Percentiles rank a stretch among this genome's conserved stretches.
Evolutionary conservation across 208 protist species (phyloP).

Genomic region (Naegleria gruberi): DNA sequence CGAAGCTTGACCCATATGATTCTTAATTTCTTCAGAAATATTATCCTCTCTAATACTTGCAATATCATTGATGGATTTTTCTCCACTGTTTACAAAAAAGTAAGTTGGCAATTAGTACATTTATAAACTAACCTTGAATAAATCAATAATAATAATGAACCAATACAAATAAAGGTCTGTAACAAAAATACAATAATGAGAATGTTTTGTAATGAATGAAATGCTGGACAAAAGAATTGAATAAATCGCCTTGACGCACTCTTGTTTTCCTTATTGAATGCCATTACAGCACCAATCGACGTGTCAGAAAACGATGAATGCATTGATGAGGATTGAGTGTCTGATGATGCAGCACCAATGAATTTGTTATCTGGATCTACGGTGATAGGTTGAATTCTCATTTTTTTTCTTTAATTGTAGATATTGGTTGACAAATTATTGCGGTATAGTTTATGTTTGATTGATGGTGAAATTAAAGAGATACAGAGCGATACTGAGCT

Average conservation of each 20-base stretch:
- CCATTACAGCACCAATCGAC: too few species aligned
- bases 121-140: background rate
- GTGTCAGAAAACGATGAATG: too few species aligned
- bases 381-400: too few species aligned
- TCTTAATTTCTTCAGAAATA: background rate
- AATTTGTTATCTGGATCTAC: too few species aligned
- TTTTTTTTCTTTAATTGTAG: too few species aligned
- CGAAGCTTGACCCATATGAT: background rate
- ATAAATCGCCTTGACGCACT: background rate
- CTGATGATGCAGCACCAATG: too few species aligned
- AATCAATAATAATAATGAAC: background rate
- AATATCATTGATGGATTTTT: background rate
- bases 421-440: too few species aligned
- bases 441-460: too few species aligned
- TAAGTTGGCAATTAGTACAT: background rate
- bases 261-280: background rate
- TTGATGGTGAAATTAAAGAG: too few species aligned
- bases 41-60: background rate
- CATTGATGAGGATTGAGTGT: too few species aligned
- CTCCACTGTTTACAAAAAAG: background rate
- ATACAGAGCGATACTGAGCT: too few species aligned
- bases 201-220: background rate
- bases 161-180: background rate
- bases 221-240: background rate
- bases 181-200: background rate